A percentile compares a stretch with the other conserved stretches of the same genome.
phyloP scores from a whole-genome alignment of 2,329 filamentous ascomycete species.

The Escovopsis sp. region DNA sequence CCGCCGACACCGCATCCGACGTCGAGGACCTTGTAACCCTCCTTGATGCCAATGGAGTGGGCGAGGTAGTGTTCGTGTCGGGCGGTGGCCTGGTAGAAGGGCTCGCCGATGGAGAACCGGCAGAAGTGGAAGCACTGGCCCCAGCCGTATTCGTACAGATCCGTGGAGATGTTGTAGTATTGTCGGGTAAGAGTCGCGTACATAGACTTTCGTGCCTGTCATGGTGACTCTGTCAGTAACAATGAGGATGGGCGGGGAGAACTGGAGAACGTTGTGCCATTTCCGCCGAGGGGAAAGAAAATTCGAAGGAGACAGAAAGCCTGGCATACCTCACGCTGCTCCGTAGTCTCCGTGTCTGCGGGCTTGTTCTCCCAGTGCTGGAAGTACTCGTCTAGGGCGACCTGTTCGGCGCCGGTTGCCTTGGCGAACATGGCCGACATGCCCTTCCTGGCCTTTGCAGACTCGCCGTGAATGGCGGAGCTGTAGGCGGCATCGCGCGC shows the following conservation, averaged over 20 bases:
- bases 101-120: constrained; percentile 71
- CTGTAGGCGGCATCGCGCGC: constrained; percentile 80
- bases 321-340: constrained; percentile 6
- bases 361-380: constrained; percentile 90
- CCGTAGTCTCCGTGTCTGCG: constrained; percentile 45
- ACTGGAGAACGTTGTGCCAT: too few relatives aligned
- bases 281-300: too few relatives aligned
- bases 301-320: background rate
- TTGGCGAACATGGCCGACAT: constrained; percentile 78
- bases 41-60: constrained; percentile 64
- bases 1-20: constrained; percentile 91
- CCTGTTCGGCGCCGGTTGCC: constrained; percentile 58
- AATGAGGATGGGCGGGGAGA: too few relatives aligned
- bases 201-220: constrained; percentile 62
- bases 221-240: constrained; percentile 26
- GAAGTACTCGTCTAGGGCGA: constrained; percentile 83
- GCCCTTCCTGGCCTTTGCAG: constrained; percentile 54
- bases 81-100: constrained; percentile 77
- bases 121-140: constrained; percentile 90
- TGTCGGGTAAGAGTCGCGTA: constrained; percentile 90
- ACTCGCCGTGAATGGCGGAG: constrained; percentile 68
- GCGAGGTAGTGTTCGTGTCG: constrained; percentile 94
- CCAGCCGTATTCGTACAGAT: constrained; percentile 92
- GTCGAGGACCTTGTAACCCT: constrained; percentile 77
- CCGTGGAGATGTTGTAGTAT: constrained; percentile 89